Evolutionary conservation across 495 filamentous ascomycete genomes (phyloP).

Genomic region (Hypoxylon lenormandii): DNA sequence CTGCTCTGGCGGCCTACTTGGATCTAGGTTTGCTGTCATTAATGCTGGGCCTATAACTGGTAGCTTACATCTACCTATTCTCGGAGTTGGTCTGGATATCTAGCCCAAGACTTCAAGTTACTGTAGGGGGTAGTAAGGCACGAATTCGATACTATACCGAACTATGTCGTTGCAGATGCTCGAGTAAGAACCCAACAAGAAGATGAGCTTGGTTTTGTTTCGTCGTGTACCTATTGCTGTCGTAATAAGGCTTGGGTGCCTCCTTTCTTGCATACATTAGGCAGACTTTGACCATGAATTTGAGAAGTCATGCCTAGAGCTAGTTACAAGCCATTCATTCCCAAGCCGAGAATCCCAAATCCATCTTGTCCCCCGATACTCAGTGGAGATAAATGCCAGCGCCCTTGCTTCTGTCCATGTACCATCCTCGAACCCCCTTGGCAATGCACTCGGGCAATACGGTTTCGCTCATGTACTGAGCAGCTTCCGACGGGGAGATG

Average conservation of each 20-base stretch:
- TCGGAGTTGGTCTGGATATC: too few species aligned
- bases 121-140: too few species aligned
- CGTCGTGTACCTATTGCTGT: conserved; percentile 7
- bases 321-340: neutral
- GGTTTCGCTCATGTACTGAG: conserved; percentile 43
- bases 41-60: too few species aligned
- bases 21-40: neutral
- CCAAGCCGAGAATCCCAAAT: neutral
- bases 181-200: too few species aligned
- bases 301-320: conserved; percentile 1
- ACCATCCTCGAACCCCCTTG: conserved; percentile 50
- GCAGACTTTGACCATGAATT: neutral
- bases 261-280: neutral
- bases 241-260: conserved; percentile 1
- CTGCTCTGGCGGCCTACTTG: neutral
- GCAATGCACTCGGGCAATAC: conserved; percentile 48
- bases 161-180: neutral
- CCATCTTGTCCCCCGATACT: neutral
- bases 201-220: neutral
- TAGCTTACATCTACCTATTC: too few species aligned
- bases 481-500: conserved; percentile 42
- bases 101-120: too few species aligned
- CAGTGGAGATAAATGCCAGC: conserved; percentile 48
- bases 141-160: too few species aligned
- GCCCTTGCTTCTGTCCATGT: conserved; percentile 40